These are phyloP conservation scores for Mrakia hoshinonis DNA, from an alignment of 768 basidiomycete species.

Conservation along the genomic window DNA sequence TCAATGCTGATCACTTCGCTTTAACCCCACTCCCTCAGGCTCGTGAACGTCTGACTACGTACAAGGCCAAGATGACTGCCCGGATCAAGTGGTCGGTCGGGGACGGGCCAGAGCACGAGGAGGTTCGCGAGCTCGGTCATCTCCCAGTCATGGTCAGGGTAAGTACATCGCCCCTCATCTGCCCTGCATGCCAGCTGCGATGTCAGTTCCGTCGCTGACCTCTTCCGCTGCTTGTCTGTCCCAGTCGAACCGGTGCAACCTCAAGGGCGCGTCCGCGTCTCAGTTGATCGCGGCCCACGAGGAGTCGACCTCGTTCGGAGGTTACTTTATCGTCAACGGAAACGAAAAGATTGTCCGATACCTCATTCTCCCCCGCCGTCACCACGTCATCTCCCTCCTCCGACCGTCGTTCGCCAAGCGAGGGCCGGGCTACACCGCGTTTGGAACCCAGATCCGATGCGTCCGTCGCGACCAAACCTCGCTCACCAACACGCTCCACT, in stretches of 20 bases:
- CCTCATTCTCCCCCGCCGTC: slow-evolving; percentile 87
- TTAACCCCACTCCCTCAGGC: slow-evolving; percentile 49
- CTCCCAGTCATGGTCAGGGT: slow-evolving; percentile 96
- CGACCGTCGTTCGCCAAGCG: slow-evolving; percentile 72
- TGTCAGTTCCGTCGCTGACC: not conserved
- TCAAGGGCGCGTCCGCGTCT: slow-evolving; percentile 72
- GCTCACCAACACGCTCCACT: slow-evolving; percentile 92
- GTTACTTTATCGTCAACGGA: slow-evolving; percentile 97
- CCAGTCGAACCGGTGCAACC: slow-evolving; percentile 84
- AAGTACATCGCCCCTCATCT: slow-evolving; percentile 37
- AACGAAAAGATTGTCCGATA: slow-evolving; percentile 98
- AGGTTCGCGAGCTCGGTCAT: slow-evolving; percentile 76
- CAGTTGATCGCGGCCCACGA: slow-evolving; percentile 83
- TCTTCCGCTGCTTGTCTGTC: not conserved
- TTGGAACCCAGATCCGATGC: slow-evolving; percentile 90
- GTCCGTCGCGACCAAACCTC: slow-evolving; percentile 88
- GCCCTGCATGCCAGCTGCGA: too few relatives aligned
- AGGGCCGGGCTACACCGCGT: slow-evolving; percentile 87
- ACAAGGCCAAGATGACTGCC: slow-evolving; percentile 78
- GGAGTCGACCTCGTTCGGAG: slow-evolving; percentile 97
- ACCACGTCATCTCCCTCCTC: slow-evolving; percentile 86
- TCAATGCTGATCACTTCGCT: not conserved
- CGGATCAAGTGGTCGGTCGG: slow-evolving; percentile 75
- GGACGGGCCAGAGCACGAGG: slow-evolving; percentile 58
- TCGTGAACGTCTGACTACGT: slow-evolving; percentile 84